Evolutionary conservation across 2,329 filamentous ascomycete genomes (phyloP).

Genomic region (Beauveria caledonica): DNA sequence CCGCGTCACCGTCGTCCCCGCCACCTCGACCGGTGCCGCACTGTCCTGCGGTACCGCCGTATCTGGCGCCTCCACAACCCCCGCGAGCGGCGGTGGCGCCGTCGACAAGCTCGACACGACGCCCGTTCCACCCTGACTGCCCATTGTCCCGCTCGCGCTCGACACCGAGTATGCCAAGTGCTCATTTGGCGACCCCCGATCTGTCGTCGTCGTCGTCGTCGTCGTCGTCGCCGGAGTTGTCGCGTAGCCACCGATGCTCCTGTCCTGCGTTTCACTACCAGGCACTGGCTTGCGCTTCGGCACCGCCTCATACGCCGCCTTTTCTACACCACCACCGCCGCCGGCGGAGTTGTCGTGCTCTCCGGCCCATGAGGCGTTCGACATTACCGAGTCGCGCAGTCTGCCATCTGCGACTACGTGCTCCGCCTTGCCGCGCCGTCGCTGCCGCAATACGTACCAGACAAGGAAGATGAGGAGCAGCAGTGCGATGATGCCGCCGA

Average conservation of each 20-base stretch:
- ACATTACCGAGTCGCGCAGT: not conserved
- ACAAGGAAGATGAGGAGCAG: not conserved
- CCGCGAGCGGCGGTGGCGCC: not conserved
- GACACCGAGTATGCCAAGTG: conserved; percentile 4
- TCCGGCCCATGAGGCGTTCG: not conserved
- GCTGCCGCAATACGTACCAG: not conserved
- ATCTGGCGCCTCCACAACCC: conserved; percentile 4
- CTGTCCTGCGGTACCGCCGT: not conserved
- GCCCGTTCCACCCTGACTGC: not conserved
- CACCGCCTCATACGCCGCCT: not conserved
- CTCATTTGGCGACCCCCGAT: not conserved
- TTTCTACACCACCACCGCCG: not conserved
- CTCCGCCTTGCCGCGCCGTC: not conserved
- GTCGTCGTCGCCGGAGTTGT: not conserved
- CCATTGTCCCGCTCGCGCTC: not conserved
- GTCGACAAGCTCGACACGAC: not conserved
- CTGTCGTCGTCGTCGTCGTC: not conserved
- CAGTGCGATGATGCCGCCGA: not conserved
- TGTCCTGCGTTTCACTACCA: not conserved
- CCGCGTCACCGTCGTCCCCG: not conserved
- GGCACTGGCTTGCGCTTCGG: not conserved
- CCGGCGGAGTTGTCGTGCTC: not conserved
- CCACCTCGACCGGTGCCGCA: conserved; percentile 5
- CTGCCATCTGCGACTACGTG: not conserved
- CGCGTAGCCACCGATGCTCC: not conserved